Conservation (phyloP, 2,329 filamentous ascomycete species). For the Arachnomyces sp. region DNA sequence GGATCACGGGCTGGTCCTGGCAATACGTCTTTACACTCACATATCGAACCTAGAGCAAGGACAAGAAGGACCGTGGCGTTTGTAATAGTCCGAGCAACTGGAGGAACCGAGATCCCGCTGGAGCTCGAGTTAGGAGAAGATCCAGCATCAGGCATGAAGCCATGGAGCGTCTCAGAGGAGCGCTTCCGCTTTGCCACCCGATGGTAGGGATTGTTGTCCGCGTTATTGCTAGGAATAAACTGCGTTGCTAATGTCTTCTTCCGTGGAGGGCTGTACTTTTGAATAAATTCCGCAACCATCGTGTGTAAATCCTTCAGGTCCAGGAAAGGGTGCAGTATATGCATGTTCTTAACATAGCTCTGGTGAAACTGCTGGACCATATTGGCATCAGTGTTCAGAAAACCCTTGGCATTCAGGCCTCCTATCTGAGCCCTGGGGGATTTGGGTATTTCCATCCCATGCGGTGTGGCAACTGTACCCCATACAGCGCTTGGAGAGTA, state of each 20-base stretch:
- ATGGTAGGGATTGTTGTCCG: constrained; percentile 16
- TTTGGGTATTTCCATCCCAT: constrained; percentile 1
- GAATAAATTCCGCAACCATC: constrained; percentile 46
- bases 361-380: constrained; percentile 44
- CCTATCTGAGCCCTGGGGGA: constrained; percentile 29
- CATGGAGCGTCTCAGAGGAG: constrained; percentile 24
- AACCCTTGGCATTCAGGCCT: constrained; percentile 43
- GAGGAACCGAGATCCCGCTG: constrained; percentile 6
- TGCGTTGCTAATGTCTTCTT: constrained; percentile 11
- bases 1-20: constrained; percentile 45
- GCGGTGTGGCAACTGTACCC: constrained; percentile 38
- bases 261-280: constrained; percentile 35
- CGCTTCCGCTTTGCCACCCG: constrained; percentile 31
- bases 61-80: constrained; percentile 77
- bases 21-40: constrained; percentile 42
- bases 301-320: constrained; percentile 44
- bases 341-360: constrained; percentile 53
- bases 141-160: constrained; percentile 18
- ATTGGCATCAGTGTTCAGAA: constrained; percentile 45
- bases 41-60: constrained; percentile 80
- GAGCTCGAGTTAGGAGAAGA: constrained; percentile 12
- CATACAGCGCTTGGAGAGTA: constrained; percentile 42
- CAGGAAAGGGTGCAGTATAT: constrained; percentile 57
- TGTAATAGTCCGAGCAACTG: constrained; percentile 50
- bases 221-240: constrained; percentile 8